Percentiles rank a stretch among this genome's conserved stretches.
Evolutionary conservation across 257 asterid genomes (phyloP).

Genomic region (Solanum microdontum): DNA sequence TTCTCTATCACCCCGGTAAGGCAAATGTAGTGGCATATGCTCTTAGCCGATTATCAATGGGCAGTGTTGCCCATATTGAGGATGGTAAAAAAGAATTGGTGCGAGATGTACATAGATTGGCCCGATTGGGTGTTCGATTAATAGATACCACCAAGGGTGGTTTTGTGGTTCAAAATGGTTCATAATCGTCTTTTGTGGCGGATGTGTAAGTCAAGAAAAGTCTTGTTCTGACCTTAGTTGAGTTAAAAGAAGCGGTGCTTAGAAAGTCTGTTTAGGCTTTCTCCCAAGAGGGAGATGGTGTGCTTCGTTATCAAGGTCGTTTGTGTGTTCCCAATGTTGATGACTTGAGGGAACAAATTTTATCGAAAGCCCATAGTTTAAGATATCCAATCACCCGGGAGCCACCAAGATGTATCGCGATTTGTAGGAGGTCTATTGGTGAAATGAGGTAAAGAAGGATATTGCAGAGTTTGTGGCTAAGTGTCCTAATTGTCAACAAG

Average conservation of each 20-base stretch:
- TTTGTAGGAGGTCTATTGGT: not conserved
- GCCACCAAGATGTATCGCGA: not conserved
- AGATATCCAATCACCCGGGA: not conserved
- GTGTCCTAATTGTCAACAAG: not conserved
- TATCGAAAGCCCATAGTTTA: not conserved
- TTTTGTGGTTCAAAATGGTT: not conserved
- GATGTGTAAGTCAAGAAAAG: not conserved
- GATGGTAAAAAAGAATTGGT: not conserved
- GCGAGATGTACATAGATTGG: not conserved
- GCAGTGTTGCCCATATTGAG: not conserved
- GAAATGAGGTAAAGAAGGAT: no score
- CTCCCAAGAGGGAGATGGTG: not conserved
- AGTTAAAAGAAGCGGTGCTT: no score
- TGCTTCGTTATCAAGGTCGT: not conserved
- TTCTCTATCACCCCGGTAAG: not conserved
- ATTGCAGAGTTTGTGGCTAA: not conserved
- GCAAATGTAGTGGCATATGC: not conserved
- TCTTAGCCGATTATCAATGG: not conserved
- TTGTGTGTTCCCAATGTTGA: not conserved
- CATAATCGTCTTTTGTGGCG: not conserved
- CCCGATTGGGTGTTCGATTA: not conserved
- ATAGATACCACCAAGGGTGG: not conserved
- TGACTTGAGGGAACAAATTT: not conserved
- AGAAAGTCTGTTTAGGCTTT: not conserved
- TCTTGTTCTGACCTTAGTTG: not conserved